These are phyloP conservation scores for Ichthyophthirius multifiliis DNA, from an alignment of 169 alveolate genomes.

Conservation along the genomic window DNA sequence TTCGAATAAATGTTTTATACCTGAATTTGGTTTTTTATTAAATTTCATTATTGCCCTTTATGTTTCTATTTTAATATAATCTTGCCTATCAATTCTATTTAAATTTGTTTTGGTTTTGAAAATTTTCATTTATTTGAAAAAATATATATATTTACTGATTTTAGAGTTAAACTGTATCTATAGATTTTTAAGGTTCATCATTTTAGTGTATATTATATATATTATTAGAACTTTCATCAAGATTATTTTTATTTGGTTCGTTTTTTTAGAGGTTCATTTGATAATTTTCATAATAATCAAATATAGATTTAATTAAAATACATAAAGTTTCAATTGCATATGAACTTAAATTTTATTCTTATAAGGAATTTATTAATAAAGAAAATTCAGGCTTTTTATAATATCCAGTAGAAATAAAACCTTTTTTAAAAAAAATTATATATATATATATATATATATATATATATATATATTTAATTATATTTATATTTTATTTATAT, in stretches of 20 bases:
- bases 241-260: neutral
- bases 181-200: neutral
- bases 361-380: neutral
- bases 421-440: neutral
- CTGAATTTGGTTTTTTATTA: slow-evolving; percentile 33
- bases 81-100: neutral
- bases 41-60: slow-evolving; percentile 18
- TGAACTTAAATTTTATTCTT: neutral
- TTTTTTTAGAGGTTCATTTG: neutral
- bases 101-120: too few relatives aligned
- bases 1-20: slow-evolving; percentile 21
- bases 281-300: slow-evolving; percentile 12
- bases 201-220: neutral
- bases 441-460: neutral
- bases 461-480: neutral
- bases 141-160: neutral
- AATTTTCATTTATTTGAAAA: neutral
- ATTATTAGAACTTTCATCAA: neutral
- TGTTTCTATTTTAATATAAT: neutral
- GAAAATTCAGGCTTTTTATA: slow-evolving; percentile 21
- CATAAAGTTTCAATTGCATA: slow-evolving; percentile 8
- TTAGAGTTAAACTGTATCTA: neutral
- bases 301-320: neutral
- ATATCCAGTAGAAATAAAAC: neutral
- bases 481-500: neutral